Base-by-base conservation (phyloP, 805 yeast species). In the Candida taoyuanica region DNA sequence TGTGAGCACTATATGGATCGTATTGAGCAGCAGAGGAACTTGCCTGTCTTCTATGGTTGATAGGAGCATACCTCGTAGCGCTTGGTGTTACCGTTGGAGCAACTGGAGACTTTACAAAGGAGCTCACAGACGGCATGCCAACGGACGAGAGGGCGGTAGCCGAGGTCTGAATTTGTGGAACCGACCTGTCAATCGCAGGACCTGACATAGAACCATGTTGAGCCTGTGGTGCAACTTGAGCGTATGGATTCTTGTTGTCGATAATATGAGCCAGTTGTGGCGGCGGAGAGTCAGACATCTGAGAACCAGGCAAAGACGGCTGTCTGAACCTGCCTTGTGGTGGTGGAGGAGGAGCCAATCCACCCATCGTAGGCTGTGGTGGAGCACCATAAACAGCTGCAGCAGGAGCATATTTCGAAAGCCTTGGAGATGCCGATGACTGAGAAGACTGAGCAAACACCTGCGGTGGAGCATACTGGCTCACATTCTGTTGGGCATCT, bases 1-100 rank as follows among this genome's bases (percentile, higher is more conserved):
- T 47, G 5, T 50, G 38, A 17, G 52, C 33, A 34, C 56, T 51
- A 29, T 46, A 30, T 17, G 60, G 59, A 39, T 54, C 60, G 34
- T 55, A 55, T 26, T 51, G 51, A 21, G 53, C 49, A 11, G 60
- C 60, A 30, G 58, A 49, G 2, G 51, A 33, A 28, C 58, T 53
- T 14, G 56, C 42, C 28, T 54, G 58, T 50, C 59, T 48, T 36
- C 40, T 51, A 25, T 55, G 60, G 25, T 48, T 54, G 39, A 54
- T 62, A 29, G 72, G 71, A 3, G 71, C 71, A 52, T 67, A 66
- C 38, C 54, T 65, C 0, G 67, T 52, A 9, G 61, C 56, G 31
- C 41, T 43, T 25, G 53, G 45, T 5, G 55, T 46, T 12, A 46
- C 34, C 8, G 16, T 17, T 7, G 29, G n/a, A 7, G 36, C 43